phyloP scores from a whole-genome alignment of 441 rosid genomes.

The Kokia cookei region DNA sequence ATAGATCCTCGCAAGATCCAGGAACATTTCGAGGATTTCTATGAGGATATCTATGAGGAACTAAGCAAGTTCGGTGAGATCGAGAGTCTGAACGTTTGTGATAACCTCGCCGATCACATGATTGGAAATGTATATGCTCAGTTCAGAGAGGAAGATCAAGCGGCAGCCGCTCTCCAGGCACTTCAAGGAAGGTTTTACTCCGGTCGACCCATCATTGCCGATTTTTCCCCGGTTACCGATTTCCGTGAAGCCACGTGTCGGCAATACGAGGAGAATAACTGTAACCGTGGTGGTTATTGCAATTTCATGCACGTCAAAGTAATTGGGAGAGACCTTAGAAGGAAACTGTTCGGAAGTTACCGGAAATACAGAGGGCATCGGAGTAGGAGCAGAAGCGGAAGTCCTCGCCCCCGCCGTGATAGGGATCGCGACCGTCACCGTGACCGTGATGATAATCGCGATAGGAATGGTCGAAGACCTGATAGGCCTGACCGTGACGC shows the following conservation, averaged over 20 bases:
- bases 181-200: constrained; percentile 41
- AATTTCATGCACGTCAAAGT: not conserved
- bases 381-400: constrained; percentile 34
- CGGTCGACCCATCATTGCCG: constrained; percentile 38
- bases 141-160: constrained; percentile 43
- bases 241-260: constrained; percentile 35
- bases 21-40: constrained; percentile 43
- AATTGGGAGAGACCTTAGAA: not conserved
- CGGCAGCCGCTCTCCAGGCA: constrained; percentile 37
- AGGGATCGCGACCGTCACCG: constrained; percentile 1
- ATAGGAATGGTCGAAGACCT: constrained; percentile 29
- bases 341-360: constrained; percentile 30
- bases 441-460: not conserved
- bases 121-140: constrained; percentile 39
- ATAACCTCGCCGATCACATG: constrained; percentile 48
- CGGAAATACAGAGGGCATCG: constrained; percentile 23
- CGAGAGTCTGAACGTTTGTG: constrained; percentile 38
- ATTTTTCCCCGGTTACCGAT: constrained; percentile 41
- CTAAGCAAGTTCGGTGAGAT: constrained; percentile 42
- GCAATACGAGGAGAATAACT: constrained; percentile 37
- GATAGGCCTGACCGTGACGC: constrained; percentile 17
- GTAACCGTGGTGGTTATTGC: not conserved
- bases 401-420: constrained; percentile 11
- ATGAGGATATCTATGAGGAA: constrained; percentile 41
- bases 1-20: constrained; percentile 42